Evolutionary conservation across 1,139 yeast genomes (phyloP).

Genomic region (Yamadazyma kanchanaburiensis): DNA sequence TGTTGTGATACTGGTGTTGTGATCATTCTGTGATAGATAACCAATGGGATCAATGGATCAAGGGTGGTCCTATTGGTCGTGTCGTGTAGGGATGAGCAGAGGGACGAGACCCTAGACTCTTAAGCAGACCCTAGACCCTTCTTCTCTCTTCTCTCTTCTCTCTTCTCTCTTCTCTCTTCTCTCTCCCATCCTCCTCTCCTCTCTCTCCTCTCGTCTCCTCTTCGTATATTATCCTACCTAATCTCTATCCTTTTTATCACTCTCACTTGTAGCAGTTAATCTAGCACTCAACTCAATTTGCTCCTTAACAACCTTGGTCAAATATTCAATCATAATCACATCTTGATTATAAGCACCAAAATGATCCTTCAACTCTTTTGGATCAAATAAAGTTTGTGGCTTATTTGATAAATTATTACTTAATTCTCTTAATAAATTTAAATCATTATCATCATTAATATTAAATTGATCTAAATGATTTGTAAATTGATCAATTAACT

Average conservation of each 20-base stretch:
- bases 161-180: too few species aligned
- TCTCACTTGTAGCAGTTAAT: slow-evolving; percentile 47
- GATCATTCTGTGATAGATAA: too few species aligned
- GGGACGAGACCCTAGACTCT: too few species aligned
- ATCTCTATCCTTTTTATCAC: slow-evolving; percentile 21
- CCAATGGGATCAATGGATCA: too few species aligned
- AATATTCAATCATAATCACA: slow-evolving; percentile 76
- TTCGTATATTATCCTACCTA: too few species aligned
- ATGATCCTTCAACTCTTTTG: slow-evolving; percentile 55
- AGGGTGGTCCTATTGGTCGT: too few species aligned
- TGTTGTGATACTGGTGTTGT: too few species aligned
- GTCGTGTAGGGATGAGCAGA: too few species aligned
- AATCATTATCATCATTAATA: slow-evolving; percentile 41
- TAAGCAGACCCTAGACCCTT: too few species aligned
- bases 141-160: too few species aligned
- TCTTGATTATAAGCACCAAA: slow-evolving; percentile 79
- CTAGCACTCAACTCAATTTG: slow-evolving; percentile 80
- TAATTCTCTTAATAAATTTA: slow-evolving; percentile 63
- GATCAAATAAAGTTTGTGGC: slow-evolving; percentile 56
- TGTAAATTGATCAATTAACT: slow-evolving; percentile 51
- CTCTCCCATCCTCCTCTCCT: too few species aligned
- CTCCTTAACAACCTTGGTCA: slow-evolving; percentile 82
- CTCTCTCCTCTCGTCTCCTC: too few species aligned
- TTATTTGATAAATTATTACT: slow-evolving; percentile 59
- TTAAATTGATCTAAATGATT: slow-evolving; percentile 48